Evolutionary conservation across 257 asterid genomes (phyloP).

Genomic region (Solanum neorickii): DNA sequence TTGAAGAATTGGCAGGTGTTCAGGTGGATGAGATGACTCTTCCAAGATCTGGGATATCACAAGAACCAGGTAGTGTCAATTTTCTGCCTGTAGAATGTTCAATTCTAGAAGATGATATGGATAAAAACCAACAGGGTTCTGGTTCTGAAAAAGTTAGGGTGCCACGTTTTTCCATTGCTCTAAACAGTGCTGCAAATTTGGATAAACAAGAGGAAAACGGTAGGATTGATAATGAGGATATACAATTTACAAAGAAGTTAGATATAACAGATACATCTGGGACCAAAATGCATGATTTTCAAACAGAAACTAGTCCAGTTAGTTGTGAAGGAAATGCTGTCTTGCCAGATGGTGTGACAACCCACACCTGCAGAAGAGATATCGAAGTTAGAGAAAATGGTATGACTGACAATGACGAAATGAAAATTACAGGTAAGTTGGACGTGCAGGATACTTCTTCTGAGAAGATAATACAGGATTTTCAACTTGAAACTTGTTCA

Average conservation of each 20-base stretch:
- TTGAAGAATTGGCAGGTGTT: conserved; percentile 1
- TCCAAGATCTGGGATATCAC: conserved; percentile 18
- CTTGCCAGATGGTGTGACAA: conserved; percentile 1
- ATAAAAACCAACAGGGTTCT: conserved; percentile 7
- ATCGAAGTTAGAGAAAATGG: not conserved
- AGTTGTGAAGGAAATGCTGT: not conserved
- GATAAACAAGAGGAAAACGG: conserved; percentile 5
- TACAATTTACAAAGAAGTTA: conserved; percentile 9
- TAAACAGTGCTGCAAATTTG: not conserved
- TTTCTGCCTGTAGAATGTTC: conserved; percentile 4
- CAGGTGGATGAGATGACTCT: conserved; percentile 23
- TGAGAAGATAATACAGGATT: not conserved
- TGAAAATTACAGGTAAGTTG: not conserved
- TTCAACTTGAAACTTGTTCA: not conserved
- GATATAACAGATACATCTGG: conserved; percentile 19
- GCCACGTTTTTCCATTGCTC: conserved; percentile 7
- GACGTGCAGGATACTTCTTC: not conserved
- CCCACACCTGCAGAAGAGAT: not conserved
- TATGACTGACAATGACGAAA: not conserved
- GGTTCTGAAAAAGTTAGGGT: conserved; percentile 12
- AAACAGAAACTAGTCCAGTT: conserved; percentile 4
- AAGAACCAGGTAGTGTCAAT: conserved; percentile 8
- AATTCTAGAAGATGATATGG: conserved; percentile 6
- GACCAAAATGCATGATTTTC: conserved; percentile 16
- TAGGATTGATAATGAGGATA: conserved; percentile 11